Evolutionary conservation across 805 yeast species (phyloP), one percentile per base, ranked within the genome.

Genomic region (Kluyveromyces starmeri): DNA sequence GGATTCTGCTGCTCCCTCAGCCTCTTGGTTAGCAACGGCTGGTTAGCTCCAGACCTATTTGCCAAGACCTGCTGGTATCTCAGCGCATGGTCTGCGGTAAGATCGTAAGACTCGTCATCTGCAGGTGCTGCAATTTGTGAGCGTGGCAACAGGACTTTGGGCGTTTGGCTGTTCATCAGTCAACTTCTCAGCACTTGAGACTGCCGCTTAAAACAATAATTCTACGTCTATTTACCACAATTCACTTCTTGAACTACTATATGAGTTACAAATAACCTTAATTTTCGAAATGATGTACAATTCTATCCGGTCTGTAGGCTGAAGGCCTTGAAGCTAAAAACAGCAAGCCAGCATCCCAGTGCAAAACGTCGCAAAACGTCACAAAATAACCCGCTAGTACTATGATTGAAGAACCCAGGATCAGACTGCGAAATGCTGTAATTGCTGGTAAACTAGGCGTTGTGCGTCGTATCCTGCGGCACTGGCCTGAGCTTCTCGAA

Each of bases 371-470:
- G n/a, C n/a, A n/a, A n/a, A n/a, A n/a, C n/a, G n/a, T n/a, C n/a
- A n/a, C n/a, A n/a, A n/a, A n/a, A n/a, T n/a, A n/a, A n/a, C n/a
- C n/a, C n/a, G n/a, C n/a, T n/a, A n/a, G 8, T 20, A 8, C 27
- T 14, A 56, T 51, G 57, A 32, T 53, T n/a, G 39, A 40, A 15
- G 85, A 79, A 37, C 82, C 85, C 2, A 61, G 77, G 21, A 51
- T 60, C 11, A 61, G 94, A 36, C 68, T 84, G n/a, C 70, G 94
- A 32, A 65, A 65, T 33, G 85, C 92, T 2, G 68, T 85, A 15
- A 60, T 66, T 4, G 65, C 66, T 22, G 86, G 84, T 34, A 76
- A 78, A 40, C 61, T 72, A 14, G 64, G 73, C 22, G 75, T 79
- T 10, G 85, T 77, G 12, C 66, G 70, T 43, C 68, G 89, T 17